Percentiles rank a stretch among this genome's conserved stretches.
phyloP scores from a whole-genome alignment of 345 rosid species.

The Nephelium lappaceum region DNA sequence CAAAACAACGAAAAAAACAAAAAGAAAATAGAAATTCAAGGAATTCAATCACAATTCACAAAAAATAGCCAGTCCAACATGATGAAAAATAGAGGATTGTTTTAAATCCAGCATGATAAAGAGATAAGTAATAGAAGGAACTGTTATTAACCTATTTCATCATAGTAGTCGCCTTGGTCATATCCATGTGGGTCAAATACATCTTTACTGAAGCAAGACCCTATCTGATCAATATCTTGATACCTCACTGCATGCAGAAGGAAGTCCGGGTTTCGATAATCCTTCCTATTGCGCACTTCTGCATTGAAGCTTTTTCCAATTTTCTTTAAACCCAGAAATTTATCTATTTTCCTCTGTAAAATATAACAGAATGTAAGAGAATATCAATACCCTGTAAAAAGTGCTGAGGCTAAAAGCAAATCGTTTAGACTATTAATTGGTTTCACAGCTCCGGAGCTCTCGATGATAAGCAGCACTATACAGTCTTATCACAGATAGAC shows the following conservation, averaged over 20 bases:
- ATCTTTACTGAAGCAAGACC: slow-evolving; percentile 92
- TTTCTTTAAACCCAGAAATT: slow-evolving; percentile 76
- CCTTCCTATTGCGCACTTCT: slow-evolving; percentile 94
- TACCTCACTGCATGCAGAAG: slow-evolving; percentile 90
- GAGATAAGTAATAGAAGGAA: slow-evolving; percentile 8
- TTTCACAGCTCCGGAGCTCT: background rate
- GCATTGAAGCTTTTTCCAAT: slow-evolving; percentile 93
- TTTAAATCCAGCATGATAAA: background rate
- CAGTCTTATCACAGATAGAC: background rate
- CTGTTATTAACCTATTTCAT: slow-evolving; percentile 66
- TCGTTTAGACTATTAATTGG: background rate
- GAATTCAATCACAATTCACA: too few relatives aligned
- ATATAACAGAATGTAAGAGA: slow-evolving; percentile 20
- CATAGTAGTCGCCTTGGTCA: slow-evolving; percentile 78
- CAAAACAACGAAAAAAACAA: too few relatives aligned
- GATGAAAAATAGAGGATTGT: too few relatives aligned
- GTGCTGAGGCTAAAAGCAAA: background rate
- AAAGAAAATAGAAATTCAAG: too few relatives aligned
- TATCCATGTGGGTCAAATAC: slow-evolving; percentile 94
- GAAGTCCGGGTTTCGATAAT: slow-evolving; percentile 93
- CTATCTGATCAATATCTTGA: slow-evolving; percentile 90
- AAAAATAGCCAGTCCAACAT: too few relatives aligned
- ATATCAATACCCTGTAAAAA: slow-evolving; percentile 10
- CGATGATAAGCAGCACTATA: background rate
- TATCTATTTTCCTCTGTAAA: slow-evolving; percentile 73